Evolutionary conservation across 2,329 filamentous ascomycete genomes (phyloP).

Genomic region (Diplodia scrobiculata): DNA sequence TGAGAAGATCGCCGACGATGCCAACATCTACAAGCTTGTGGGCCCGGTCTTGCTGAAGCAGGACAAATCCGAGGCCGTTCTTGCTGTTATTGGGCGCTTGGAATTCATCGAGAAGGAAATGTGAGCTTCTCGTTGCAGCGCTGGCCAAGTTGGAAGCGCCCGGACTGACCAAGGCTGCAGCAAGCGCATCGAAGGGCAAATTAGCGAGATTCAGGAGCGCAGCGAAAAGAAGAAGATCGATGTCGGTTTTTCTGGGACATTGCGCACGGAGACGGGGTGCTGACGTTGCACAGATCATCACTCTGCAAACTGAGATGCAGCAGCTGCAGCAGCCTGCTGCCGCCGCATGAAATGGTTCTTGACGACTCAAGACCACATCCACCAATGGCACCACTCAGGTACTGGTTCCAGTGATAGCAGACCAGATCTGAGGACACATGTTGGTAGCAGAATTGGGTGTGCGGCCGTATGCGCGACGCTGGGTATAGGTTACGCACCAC

Average conservation of each 20-base stretch:
- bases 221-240: conserved; percentile 67
- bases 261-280: not conserved
- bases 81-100: conserved; percentile 84
- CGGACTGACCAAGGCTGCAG: conserved; percentile 44
- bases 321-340: conserved; percentile 27
- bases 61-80: conserved; percentile 84
- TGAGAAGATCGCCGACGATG: conserved; percentile 71
- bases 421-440: not conserved
- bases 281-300: conserved; percentile 23
- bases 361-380: not conserved
- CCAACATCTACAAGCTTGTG: conserved; percentile 93
- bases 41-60: conserved; percentile 94
- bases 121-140: conserved; percentile 56
- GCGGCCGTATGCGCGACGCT: not conserved
- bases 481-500: not conserved
- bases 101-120: conserved; percentile 95
- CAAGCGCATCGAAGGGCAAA: conserved; percentile 67
- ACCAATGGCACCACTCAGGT: not conserved
- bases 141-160: not conserved
- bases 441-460: not conserved
- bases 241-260: conserved; percentile 49
- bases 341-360: conserved; percentile 24
- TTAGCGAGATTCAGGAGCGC: conserved; percentile 64
- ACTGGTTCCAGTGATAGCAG: not conserved
- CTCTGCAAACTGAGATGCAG: conserved; percentile 28